Evolutionary conservation across 495 filamentous ascomycete species (phyloP).

Genomic region (Glarea lozoyensis): DNA sequence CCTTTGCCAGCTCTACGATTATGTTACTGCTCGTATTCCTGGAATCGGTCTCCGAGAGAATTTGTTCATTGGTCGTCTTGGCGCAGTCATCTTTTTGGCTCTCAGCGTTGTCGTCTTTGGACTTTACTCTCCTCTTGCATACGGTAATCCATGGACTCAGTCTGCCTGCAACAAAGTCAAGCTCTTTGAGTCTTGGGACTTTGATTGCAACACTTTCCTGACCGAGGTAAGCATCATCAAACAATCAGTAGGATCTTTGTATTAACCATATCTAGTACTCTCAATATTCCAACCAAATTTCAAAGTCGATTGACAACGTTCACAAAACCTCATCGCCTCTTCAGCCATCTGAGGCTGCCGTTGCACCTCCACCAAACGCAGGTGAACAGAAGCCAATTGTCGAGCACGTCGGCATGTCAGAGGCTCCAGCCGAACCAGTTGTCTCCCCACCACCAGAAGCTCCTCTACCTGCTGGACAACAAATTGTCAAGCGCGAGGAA

Average conservation of each 20-base stretch:
- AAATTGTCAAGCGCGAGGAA: constrained; percentile 62
- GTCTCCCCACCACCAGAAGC: constrained; percentile 23
- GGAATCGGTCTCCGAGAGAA: constrained; percentile 59
- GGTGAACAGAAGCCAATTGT: constrained; percentile 16
- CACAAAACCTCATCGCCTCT: constrained; percentile 19
- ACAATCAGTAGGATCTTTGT: no score
- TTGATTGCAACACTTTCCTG: constrained; percentile 90
- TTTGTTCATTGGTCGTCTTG: constrained; percentile 61
- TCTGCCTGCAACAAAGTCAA: constrained; percentile 77
- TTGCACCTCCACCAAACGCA: constrained; percentile 30
- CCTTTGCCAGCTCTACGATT: constrained; percentile 84
- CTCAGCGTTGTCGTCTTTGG: constrained; percentile 68
- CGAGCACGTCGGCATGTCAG: constrained; percentile 14
- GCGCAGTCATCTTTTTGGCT: constrained; percentile 61
- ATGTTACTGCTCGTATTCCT: constrained; percentile 58
- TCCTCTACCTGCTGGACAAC: constrained; percentile 34
- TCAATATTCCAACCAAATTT: constrained; percentile 22
- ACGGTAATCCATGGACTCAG: constrained; percentile 92
- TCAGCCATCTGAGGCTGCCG: constrained; percentile 24
- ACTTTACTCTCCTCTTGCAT: constrained; percentile 78
- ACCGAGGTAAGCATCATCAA: constrained; percentile 70
- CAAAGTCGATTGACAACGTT: constrained; percentile 14
- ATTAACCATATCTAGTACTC: constrained; percentile 24
- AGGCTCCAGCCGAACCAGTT: constrained; percentile 11
- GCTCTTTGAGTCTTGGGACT: constrained; percentile 85